A percentile compares a stretch with the other conserved stretches of the same genome.
Evolutionary conservation across 768 basidiomycete genomes (phyloP).

Genomic region (Termitomyces sp.): DNA sequence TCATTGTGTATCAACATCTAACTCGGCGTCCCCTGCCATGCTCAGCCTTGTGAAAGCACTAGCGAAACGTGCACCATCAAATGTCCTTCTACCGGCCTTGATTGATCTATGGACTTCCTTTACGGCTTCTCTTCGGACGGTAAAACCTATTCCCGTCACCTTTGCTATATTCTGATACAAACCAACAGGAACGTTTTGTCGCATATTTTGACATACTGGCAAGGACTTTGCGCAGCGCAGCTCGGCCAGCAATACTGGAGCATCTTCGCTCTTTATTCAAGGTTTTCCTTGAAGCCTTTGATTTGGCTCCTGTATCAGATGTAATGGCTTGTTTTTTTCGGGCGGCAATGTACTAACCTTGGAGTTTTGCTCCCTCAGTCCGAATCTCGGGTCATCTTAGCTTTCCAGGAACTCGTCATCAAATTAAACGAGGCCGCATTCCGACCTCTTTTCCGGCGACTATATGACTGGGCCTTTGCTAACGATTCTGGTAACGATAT

Average conservation of each 20-base stretch:
- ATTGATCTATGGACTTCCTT: slow-evolving; percentile 51
- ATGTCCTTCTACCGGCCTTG: slow-evolving; percentile 64
- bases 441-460: slow-evolving; percentile 84
- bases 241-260: slow-evolving; percentile 61
- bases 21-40: slow-evolving; percentile 31
- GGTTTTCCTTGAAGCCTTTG: slow-evolving; percentile 77
- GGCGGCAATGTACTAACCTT: background rate
- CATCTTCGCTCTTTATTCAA: slow-evolving; percentile 69
- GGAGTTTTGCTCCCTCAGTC: slow-evolving; percentile 32
- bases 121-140: slow-evolving; percentile 32
- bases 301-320: slow-evolving; percentile 35
- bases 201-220: slow-evolving; percentile 71
- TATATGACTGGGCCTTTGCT: slow-evolving; percentile 94
- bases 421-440: slow-evolving; percentile 93
- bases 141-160: slow-evolving; percentile 17
- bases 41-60: slow-evolving; percentile 55
- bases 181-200: slow-evolving; percentile 30
- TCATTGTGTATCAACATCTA: slow-evolving; percentile 28
- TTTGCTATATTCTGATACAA: background rate
- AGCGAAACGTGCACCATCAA: slow-evolving; percentile 67
- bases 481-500: slow-evolving; percentile 41
- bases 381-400: slow-evolving; percentile 52
- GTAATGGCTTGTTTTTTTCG: slow-evolving; percentile 4
- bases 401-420: slow-evolving; percentile 86
- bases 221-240: slow-evolving; percentile 59